phyloP scores from a whole-genome alignment of 345 rosid species.

The Sonneratia caseolaris region DNA sequence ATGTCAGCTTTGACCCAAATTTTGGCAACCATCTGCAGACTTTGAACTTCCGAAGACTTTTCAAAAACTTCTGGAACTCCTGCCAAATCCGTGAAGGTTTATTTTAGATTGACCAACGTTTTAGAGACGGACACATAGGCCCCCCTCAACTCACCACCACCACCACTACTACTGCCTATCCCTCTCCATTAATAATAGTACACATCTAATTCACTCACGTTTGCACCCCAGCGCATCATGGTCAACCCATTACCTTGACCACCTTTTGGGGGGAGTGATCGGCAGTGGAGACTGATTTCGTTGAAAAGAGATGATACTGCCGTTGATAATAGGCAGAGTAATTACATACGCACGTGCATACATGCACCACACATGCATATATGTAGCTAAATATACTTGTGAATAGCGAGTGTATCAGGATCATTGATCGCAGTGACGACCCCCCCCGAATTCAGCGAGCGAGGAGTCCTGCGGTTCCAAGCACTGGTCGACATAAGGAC shows the following conservation, averaged over 20 bases:
- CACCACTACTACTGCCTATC: neutral
- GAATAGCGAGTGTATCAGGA: too few relatives aligned
- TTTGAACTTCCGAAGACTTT: slow-evolving; percentile 17
- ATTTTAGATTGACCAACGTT: slow-evolving; percentile 10
- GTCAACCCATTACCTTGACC: neutral
- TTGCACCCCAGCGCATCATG: neutral
- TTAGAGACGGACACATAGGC: neutral
- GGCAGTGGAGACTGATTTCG: neutral
- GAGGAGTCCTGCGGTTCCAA: too few relatives aligned
- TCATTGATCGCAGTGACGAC: too few relatives aligned
- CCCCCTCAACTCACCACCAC: neutral
- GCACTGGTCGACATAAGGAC: too few relatives aligned
- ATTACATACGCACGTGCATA: neutral
- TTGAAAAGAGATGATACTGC: neutral
- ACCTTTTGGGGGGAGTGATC: neutral
- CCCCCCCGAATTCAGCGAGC: too few relatives aligned
- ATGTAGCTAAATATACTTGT: too few relatives aligned
- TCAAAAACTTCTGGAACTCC: slow-evolving; percentile 16
- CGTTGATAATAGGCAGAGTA: neutral
- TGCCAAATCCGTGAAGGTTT: neutral
- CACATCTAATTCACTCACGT: neutral
- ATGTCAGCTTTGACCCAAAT: slow-evolving; percentile 13
- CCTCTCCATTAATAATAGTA: neutral
- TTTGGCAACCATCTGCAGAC: neutral
- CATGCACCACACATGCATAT: neutral